phyloP scores from a whole-genome alignment of 2,329 filamentous ascomycete species.

The Beauveria sp. region DNA sequence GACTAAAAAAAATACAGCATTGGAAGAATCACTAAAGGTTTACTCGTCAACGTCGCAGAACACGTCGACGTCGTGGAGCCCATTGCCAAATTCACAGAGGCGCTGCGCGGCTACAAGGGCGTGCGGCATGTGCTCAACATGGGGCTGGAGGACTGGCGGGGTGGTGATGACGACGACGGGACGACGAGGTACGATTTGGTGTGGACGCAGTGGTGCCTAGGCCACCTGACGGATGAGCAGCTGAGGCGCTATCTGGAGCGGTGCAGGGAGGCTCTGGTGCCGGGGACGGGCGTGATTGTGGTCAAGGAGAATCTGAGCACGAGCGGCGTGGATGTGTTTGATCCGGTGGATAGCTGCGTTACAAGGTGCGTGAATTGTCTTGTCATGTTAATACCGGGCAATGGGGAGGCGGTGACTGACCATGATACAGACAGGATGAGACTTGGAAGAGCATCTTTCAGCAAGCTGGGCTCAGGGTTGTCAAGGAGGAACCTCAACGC shows the following conservation, averaged over 20 bases:
- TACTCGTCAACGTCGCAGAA: slow-evolving; percentile 63
- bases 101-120: slow-evolving; percentile 49
- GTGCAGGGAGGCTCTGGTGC: slow-evolving; percentile 39
- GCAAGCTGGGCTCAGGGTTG: slow-evolving; percentile 58
- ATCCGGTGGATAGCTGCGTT: slow-evolving; percentile 68
- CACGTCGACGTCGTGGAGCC: slow-evolving; percentile 81
- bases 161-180: slow-evolving; percentile 25
- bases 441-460: slow-evolving; percentile 66
- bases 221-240: slow-evolving; percentile 70
- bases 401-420: not conserved
- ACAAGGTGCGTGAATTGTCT: slow-evolving; percentile 44
- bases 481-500: slow-evolving; percentile 63
- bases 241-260: slow-evolving; percentile 58
- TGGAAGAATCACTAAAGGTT: slow-evolving; percentile 70
- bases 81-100: slow-evolving; percentile 68
- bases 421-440: slow-evolving; percentile 48
- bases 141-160: slow-evolving; percentile 64
- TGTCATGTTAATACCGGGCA: no score
- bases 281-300: slow-evolving; percentile 26
- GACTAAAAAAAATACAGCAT: slow-evolving; percentile 45
- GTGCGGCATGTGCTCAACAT: slow-evolving; percentile 59
- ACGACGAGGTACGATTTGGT: slow-evolving; percentile 66
- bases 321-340: slow-evolving; percentile 58
- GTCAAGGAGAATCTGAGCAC: slow-evolving; percentile 62
- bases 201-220: slow-evolving; percentile 87